A percentile compares a stretch with the other conserved stretches of the same genome.
Evolutionary conservation across 805 yeast species (phyloP).

Genomic region (Wickerhamomyces mucosus): DNA sequence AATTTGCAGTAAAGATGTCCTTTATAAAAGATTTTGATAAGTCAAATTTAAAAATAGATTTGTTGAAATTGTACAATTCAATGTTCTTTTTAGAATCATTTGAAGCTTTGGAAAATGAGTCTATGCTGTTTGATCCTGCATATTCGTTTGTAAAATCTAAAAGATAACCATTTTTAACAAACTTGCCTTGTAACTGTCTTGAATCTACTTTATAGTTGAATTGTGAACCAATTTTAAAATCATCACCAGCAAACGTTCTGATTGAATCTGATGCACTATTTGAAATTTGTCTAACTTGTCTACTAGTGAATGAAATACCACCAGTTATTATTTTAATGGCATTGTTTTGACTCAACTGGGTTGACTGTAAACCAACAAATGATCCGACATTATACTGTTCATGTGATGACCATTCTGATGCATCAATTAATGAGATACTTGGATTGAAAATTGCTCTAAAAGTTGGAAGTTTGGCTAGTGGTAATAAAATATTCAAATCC

Average conservation of each 20-base stretch:
- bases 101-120: conserved; percentile 20
- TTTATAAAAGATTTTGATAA: conserved; percentile 31
- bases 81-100: conserved; percentile 18
- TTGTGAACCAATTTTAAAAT: conserved; percentile 43
- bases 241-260: conserved; percentile 46
- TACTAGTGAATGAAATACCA: conserved; percentile 54
- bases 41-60: conserved; percentile 14
- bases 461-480: conserved; percentile 33
- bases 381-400: conserved; percentile 40
- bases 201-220: conserved; percentile 33
- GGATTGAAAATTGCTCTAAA: conserved; percentile 38
- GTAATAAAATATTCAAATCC: conserved; percentile 38
- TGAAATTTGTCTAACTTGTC: conserved; percentile 44
- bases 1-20: conserved; percentile 37
- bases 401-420: conserved; percentile 39
- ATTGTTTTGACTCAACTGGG: conserved; percentile 16
- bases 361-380: conserved; percentile 37
- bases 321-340: conserved; percentile 23
- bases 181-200: conserved; percentile 29
- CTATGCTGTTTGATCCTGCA: conserved; percentile 19
- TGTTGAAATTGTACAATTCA: conserved; percentile 18
- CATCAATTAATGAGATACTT: conserved; percentile 38
- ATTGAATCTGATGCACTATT: conserved; percentile 46
- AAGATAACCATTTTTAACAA: conserved; percentile 38
- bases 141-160: conserved; percentile 36